phyloP scores from a whole-genome alignment of 2,329 filamentous ascomycete genomes.

The Colletotrichum chrysophilum region DNA sequence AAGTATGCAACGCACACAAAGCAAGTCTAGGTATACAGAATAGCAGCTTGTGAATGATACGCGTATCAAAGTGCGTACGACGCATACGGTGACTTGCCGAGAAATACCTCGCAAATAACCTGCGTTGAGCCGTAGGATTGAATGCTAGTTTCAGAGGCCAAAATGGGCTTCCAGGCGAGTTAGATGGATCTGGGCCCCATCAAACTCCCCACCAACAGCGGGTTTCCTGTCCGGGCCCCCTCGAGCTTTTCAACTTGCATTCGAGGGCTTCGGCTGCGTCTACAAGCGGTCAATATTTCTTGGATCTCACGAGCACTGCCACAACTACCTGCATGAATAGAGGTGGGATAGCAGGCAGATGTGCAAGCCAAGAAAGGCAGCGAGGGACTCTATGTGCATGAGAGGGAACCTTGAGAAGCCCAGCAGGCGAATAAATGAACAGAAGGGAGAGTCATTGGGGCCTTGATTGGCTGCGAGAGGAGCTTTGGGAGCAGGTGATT shows the following conservation, averaged over 20 bases:
- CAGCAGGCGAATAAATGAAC: not conserved
- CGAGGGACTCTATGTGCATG: not conserved
- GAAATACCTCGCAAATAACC: not conserved
- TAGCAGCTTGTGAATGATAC: conserved; percentile 9
- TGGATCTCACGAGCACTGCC: conserved; percentile 4
- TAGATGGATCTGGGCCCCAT: not conserved
- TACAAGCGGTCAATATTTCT: not conserved
- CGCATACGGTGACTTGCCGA: not conserved
- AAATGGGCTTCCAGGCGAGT: not conserved
- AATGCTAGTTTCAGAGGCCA: not conserved
- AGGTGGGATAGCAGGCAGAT: not conserved
- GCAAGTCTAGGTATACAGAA: not conserved
- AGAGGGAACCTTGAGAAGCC: not conserved
- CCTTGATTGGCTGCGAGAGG: not conserved
- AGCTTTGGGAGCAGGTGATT: not conserved
- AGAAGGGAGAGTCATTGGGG: not conserved
- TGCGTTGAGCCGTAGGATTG: not conserved
- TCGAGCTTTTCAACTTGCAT: not conserved
- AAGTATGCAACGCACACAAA: not conserved
- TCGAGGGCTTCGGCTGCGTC: not conserved
- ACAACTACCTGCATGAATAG: conserved; percentile 6
- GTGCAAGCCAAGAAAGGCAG: not conserved
- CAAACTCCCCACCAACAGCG: not conserved
- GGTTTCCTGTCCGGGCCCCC: not conserved
- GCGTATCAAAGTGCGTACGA: conserved; percentile 7